A percentile compares a stretch with the other conserved stretches of the same genome.
Evolutionary conservation across 306 rosid species (phyloP).

Genomic region (Acacia crassicarpa): DNA sequence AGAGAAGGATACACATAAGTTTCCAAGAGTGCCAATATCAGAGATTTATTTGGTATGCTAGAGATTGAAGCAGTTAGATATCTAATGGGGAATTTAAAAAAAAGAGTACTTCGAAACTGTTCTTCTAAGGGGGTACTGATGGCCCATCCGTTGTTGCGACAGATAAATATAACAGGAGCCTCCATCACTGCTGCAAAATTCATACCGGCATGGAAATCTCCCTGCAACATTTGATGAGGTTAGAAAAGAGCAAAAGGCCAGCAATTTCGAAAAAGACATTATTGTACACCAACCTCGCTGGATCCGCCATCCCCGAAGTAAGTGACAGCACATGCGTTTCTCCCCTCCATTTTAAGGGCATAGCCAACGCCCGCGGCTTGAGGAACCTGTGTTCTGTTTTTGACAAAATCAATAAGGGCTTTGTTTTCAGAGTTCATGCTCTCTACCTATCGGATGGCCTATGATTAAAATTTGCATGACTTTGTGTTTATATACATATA

Average conservation of each 20-base stretch:
- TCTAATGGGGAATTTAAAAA: neutral
- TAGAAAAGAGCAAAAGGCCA: neutral
- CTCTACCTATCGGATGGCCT: neutral
- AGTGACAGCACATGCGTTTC: conserved; percentile 60
- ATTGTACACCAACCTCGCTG: conserved; percentile 54
- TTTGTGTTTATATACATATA: conserved; percentile 1
- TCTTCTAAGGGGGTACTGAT: conserved; percentile 58
- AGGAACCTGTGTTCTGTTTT: conserved; percentile 68
- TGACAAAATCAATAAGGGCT: conserved; percentile 20
- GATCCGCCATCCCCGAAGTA: conserved; percentile 65
- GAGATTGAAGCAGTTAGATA: neutral
- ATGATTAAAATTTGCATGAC: neutral
- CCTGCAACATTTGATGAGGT: conserved; percentile 42
- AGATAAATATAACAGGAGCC: conserved; percentile 50
- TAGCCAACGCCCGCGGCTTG: conserved; percentile 81
- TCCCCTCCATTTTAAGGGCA: conserved; percentile 66
- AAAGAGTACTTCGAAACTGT: conserved; percentile 55
- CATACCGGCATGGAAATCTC: conserved; percentile 64
- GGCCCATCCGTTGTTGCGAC: conserved; percentile 71
- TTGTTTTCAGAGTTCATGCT: conserved; percentile 18
- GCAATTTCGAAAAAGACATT: conserved; percentile 2
- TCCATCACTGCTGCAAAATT: conserved; percentile 70
- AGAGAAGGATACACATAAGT: neutral
- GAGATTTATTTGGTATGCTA: neutral
- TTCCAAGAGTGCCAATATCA: no score